Percentiles rank a stretch among this genome's conserved stretches.
These are phyloP conservation scores for Syzygium aqueum DNA, from an alignment of 345 rosid species.

Conservation along the genomic window DNA sequence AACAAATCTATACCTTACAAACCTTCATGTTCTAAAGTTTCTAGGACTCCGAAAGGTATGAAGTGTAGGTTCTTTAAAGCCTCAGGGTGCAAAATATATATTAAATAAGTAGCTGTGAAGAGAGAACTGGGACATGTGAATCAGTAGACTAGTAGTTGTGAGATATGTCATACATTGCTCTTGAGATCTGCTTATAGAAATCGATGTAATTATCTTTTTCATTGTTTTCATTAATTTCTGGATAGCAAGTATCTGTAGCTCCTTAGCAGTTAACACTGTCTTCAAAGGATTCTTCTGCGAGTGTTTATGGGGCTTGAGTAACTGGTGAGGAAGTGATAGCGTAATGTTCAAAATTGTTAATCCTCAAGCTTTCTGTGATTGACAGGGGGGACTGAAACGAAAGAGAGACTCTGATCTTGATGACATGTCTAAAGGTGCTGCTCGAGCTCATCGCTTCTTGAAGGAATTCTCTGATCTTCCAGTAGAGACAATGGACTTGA, in stretches of 20 bases:
- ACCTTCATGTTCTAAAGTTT: not conserved
- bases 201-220: not conserved
- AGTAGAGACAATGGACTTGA: slow-evolving; percentile 69
- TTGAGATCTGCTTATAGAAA: not conserved
- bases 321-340: not conserved
- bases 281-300: not conserved
- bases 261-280: not conserved
- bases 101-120: not conserved
- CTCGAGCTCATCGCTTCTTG: slow-evolving; percentile 67
- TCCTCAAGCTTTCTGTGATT: not conserved
- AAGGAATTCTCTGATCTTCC: slow-evolving; percentile 83
- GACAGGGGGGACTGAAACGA: slow-evolving; percentile 64
- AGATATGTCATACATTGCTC: not conserved
- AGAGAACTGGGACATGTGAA: not conserved
- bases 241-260: not conserved
- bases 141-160: not conserved
- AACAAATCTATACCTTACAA: not conserved
- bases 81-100: not conserved
- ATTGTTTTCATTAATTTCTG: not conserved
- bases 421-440: slow-evolving; percentile 62
- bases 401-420: slow-evolving; percentile 48
- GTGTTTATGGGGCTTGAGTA: not conserved
- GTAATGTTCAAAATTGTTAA: not conserved
- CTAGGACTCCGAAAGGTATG: not conserved
- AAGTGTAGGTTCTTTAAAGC: not conserved